These are phyloP conservation scores for Wallemia mellicola DNA, from an alignment of 1,284 basidiomycete species.

Conservation along the genomic window DNA sequence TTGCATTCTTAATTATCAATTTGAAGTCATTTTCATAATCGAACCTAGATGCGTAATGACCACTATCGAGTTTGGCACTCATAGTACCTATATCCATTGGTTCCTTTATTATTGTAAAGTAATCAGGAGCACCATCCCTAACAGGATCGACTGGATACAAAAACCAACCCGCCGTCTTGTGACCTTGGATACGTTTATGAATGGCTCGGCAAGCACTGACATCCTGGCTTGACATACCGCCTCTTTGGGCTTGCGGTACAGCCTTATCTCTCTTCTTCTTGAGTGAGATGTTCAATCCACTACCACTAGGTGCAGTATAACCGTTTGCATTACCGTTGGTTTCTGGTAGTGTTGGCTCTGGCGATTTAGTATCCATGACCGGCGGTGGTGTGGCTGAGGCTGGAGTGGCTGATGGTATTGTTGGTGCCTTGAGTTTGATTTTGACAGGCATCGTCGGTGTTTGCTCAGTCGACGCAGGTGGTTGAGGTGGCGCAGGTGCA, in stretches of 20 bases:
- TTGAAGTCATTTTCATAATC: slow-evolving; percentile 61
- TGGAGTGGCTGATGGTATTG: slow-evolving; percentile 1
- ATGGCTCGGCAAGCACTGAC: slow-evolving; percentile 47
- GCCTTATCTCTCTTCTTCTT: slow-evolving; percentile 21
- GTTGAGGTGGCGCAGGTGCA: no score
- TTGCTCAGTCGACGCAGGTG: slow-evolving; percentile 25
- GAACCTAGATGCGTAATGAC: slow-evolving; percentile 13
- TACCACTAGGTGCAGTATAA: background rate
- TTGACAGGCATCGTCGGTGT: slow-evolving; percentile 13
- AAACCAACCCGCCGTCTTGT: slow-evolving; percentile 44
- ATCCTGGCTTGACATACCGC: slow-evolving; percentile 54
- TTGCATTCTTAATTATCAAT: slow-evolving; percentile 65
- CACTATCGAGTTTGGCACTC: slow-evolving; percentile 54
- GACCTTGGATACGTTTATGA: slow-evolving; percentile 39
- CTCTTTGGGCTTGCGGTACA: slow-evolving; percentile 38
- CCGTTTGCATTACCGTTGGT: background rate
- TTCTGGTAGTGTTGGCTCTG: background rate
- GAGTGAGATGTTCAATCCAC: slow-evolving; percentile 1
- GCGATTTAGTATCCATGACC: background rate
- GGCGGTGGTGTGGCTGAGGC: background rate
- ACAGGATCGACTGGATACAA: slow-evolving; percentile 69
- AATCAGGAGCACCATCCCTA: slow-evolving; percentile 53
- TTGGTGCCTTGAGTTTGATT: slow-evolving; percentile 12
- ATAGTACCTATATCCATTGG: slow-evolving; percentile 91
- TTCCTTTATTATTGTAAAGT: slow-evolving; percentile 62